Evolutionary conservation across 306 rosid genomes (phyloP).

Genomic region (Lagenaria siceraria): DNA sequence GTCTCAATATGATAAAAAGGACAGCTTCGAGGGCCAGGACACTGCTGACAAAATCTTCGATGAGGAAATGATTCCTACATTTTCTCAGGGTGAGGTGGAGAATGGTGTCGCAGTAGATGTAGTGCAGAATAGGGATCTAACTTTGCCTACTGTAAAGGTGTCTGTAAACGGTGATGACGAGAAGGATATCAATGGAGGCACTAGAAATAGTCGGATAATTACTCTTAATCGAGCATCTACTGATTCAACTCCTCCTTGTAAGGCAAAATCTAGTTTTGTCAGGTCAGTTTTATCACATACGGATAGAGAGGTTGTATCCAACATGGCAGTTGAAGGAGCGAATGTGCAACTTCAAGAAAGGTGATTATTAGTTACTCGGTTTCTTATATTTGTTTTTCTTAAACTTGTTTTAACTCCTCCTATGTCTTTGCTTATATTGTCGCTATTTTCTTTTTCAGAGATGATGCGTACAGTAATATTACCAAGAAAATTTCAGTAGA

Average conservation of each 20-base stretch:
- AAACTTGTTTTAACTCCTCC: neutral
- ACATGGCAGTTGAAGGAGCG: slow-evolving; percentile 31
- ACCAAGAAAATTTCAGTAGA: slow-evolving; percentile 54
- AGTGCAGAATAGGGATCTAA: slow-evolving; percentile 20
- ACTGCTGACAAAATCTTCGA: slow-evolving; percentile 13
- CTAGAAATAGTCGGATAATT: slow-evolving; percentile 65
- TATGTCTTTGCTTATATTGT: neutral
- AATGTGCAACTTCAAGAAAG: slow-evolving; percentile 53
- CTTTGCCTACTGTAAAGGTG: slow-evolving; percentile 30
- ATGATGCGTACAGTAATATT: slow-evolving; percentile 40
- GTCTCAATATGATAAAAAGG: slow-evolving; percentile 21
- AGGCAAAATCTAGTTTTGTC: slow-evolving; percentile 35
- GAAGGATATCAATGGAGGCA: slow-evolving; percentile 30
- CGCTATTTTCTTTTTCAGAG: slow-evolving; percentile 36
- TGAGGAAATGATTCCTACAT: slow-evolving; percentile 16
- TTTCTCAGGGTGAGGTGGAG: slow-evolving; percentile 28
- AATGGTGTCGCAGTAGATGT: slow-evolving; percentile 29
- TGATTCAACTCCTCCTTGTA: slow-evolving; percentile 46
- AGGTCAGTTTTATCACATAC: slow-evolving; percentile 30
- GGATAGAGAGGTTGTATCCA: slow-evolving; percentile 45
- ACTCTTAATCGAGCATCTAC: slow-evolving; percentile 48
- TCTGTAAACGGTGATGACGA: slow-evolving; percentile 41
- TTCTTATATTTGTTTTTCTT: neutral
- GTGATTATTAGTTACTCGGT: slow-evolving; percentile 26
- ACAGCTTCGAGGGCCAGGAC: slow-evolving; percentile 16